phyloP scores from a whole-genome alignment of 140 eudicot species.

The Senecio squalidus region DNA sequence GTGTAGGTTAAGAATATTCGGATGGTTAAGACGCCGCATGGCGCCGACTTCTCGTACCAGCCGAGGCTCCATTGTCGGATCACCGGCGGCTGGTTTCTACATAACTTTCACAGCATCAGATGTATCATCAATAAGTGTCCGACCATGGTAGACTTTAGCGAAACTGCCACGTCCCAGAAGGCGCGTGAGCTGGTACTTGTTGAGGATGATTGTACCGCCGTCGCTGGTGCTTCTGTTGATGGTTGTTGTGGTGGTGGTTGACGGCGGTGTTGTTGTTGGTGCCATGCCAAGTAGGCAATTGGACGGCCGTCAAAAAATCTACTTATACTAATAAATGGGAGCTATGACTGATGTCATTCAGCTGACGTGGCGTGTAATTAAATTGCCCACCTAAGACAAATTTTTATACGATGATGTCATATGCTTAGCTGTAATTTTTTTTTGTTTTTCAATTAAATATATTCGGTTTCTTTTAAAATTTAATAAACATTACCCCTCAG shows the following conservation, averaged over 20 bases:
- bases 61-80: slow-evolving; percentile 44
- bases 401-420: no score
- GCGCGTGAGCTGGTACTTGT: slow-evolving; percentile 46
- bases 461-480: no score
- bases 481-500: no score
- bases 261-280: slow-evolving; percentile 16
- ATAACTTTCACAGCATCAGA: slow-evolving; percentile 50
- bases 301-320: slow-evolving; percentile 2
- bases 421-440: no score
- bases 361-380: no score
- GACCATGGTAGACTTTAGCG: slow-evolving; percentile 67
- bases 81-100: slow-evolving; percentile 28
- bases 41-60: slow-evolving; percentile 64
- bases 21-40: slow-evolving; percentile 65
- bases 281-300: slow-evolving; percentile 20
- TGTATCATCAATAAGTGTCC: slow-evolving; percentile 25
- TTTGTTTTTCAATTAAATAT: no score
- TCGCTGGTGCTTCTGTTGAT: slow-evolving; percentile 38
- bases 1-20: slow-evolving; percentile 53
- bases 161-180: slow-evolving; percentile 64
- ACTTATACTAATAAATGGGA: no score
- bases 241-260: slow-evolving; percentile 8
- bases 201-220: slow-evolving; percentile 42
- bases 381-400: no score
- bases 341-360: no score